Evolutionary conservation across 441 rosid species (phyloP), one percentile per base, ranked within the genome.

Genomic region (Euphorbia schlechtendalii): DNA sequence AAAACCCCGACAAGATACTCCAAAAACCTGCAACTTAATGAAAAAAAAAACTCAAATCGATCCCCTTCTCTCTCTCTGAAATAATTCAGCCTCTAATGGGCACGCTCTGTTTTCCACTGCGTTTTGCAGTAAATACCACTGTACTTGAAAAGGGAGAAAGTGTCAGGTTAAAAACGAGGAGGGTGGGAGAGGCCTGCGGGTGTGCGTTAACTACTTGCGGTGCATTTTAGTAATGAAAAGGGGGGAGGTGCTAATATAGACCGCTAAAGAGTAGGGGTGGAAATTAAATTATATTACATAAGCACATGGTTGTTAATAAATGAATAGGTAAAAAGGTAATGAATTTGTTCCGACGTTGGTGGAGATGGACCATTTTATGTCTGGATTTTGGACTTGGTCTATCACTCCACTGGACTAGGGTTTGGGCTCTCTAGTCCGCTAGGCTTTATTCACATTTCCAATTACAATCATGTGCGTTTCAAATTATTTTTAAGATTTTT

Each of bases 1-100:
- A n/a, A 72, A 91, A 85, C 80, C 76, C n/a, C n/a, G n/a, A n/a
- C n/a, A n/a, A n/a, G n/a, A 83, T 81, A 78, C 80, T 83, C 87
- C 86, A 85, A 84, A 83, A 78, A 82, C 85, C 80, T 86, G 84
- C 76, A 76, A 77, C 76, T 80, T 55, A 38, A 40, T 34, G 22
- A 62, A 36, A 56, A 24, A 48, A 56, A 28, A 34, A 13, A 17
- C 49, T 62, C 45, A 61, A 40, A 36, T 43, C 24, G 2, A 53
- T 40, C 27, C 5, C 17, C 14, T 48, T 22, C 25, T 54, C 40
- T 68, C 71, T 54, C 49, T 25, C 59, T 43, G 12, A n/a, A n/a
- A n/a, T 51, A 46, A 48, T 73, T 65, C 70, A 66, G 64, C 30
- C 56, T 48, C 41, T 48, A 18, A 21, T 46, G n/a, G 24, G 58